Percentiles rank a stretch among this genome's conserved stretches.
phyloP scores from a whole-genome alignment of 2,329 filamentous ascomycete genomes.

The Apiospora hydei region DNA sequence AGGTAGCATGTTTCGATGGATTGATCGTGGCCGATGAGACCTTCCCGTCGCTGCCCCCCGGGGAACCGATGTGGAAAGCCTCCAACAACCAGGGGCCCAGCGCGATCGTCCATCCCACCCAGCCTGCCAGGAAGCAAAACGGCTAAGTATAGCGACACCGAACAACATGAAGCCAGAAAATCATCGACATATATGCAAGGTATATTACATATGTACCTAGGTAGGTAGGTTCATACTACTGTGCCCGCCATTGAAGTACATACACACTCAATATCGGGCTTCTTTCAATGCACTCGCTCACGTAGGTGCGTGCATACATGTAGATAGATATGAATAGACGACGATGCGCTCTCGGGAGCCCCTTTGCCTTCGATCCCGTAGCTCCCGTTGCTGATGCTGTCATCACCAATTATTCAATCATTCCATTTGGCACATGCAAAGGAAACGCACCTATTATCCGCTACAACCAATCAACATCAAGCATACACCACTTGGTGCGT shows the following conservation, averaged over 20 bases:
- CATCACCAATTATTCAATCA: background rate
- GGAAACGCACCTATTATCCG: background rate
- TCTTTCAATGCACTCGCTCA: background rate
- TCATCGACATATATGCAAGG: too few relatives aligned
- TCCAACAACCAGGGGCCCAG: background rate
- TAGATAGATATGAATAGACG: background rate
- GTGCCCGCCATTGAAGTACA: background rate
- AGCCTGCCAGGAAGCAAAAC: background rate
- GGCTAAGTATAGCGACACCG: background rate
- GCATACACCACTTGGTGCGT: background rate
- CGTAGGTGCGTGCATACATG: background rate
- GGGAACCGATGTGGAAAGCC: background rate
- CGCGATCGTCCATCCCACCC: background rate
- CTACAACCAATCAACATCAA: background rate
- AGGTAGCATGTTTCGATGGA: background rate
- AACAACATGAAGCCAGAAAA: background rate
- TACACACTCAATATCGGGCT: background rate
- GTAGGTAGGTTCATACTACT: background rate
- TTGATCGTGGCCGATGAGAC: background rate
- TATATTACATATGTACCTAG: background rate
- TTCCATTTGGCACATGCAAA: constrained; percentile 15
- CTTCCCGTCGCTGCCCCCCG: background rate
- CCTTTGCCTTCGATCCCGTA: background rate
- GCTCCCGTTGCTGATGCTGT: constrained; percentile 13
- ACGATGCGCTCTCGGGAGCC: background rate